Evolutionary conservation across 1,139 yeast species (phyloP), one percentile per base, ranked within the genome.

Genomic region (Hanseniaspora uvarum): DNA sequence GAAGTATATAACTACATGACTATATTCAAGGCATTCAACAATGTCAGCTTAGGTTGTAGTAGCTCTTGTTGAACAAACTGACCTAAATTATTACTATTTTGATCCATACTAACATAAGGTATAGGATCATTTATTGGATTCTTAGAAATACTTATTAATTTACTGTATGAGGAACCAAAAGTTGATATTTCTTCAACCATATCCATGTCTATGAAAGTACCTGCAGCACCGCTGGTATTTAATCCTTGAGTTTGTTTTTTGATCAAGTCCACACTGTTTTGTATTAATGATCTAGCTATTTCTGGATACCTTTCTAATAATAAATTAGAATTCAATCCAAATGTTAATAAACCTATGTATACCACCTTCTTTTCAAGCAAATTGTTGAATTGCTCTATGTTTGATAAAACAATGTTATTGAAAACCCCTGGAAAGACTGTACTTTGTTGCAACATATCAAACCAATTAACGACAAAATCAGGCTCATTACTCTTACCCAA

Each of bases 141-240:
- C 18, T 70, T 68, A 39, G 78, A 73, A 47, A 89, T 81, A 1
- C 86, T 77, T 2, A 77, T 78, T 57, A 92, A 72, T 63, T 78
- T 81, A 48, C 94, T 85, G 67, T 79, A 92, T 52, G 81, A 80
- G 0, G 96, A 83, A 1, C 97, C 97, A 69, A 88, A 92, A 1
- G 94, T 74, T 0, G 72, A 61, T n/a, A 68, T 63, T 55, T 71
- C 74, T 54, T 70, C 74, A 36, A 69, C 56, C 38, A 62, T 62
- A 54, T 76, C 76, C 44, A 73, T 59, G 52, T 68, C 75, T 28
- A 70, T 66, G 18, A 63, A 58, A 43, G 68, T 73, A 16, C 64
- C 67, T 26, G 63, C 68, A 46, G 65, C 56, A 49, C 64, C 63
- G 31, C 69, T 66, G 45, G 69, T 69, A 5, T 69, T 65, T 2